Base-by-base conservation (phyloP, 768 basidiomycete species). In the Boletus pseudo-olivaceus region DNA sequence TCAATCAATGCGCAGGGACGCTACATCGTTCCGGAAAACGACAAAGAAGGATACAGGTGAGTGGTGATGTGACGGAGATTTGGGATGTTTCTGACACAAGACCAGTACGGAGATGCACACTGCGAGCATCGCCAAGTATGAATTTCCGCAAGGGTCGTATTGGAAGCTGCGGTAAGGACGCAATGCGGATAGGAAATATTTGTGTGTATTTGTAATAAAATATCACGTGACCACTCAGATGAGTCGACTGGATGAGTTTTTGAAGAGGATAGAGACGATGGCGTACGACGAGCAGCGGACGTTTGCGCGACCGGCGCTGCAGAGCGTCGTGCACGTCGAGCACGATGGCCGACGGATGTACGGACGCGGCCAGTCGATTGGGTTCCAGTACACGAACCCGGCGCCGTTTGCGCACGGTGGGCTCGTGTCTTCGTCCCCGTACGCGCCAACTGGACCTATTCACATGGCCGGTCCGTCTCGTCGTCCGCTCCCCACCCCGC, bases 1-100 rank as follows among this genome's bases (percentile, higher is more conserved):
- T 84, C 87, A 14, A 93, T 96, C 73, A 94, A 93, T 73, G 56
- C 69, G 8, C 77, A 78, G n/a, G 94, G 93, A 27, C 76, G 90
- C 30, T 96, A 96, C 69, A 90, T 91, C 62, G 89, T 93, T 5
- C 93, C 93, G 0, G 72, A 61, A 48, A 81, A 88, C 60, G 77
- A 86, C 1, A 68, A 76, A 26, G 91, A 90, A 60, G 92, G 91
- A 3, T 91, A 90, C 69, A 91, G 62, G 63, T 58, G 45, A 47
- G 61, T 17, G 26, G 41, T 48, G 17, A 27, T 44, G 12, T 3
- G 7, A 50, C 45, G 53, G 61, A 53, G 29, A 56, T 23, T 23
- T 51, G 44, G 49, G 0, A 27, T 33, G 7, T 47, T 20, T 37
- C 41, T 54, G 51, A 59, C 53, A 37, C 26, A 41, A 15, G 23